phyloP scores from a whole-genome alignment of 257 asterid species.

The Gentiana straminea region DNA sequence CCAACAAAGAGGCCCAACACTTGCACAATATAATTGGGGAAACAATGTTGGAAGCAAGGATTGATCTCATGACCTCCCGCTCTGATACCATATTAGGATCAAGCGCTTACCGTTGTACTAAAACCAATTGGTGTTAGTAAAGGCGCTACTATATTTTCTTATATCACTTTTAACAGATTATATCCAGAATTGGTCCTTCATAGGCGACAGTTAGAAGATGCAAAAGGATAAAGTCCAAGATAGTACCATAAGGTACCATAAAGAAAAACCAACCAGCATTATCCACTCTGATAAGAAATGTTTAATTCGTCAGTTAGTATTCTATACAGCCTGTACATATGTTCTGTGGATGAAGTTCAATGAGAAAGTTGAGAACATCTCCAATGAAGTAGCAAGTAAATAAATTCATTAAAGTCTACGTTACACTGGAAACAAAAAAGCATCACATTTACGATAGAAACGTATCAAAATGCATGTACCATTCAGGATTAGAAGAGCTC shows the following conservation, averaged over 20 bases:
- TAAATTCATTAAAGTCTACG: too few relatives aligned
- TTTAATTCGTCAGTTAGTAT: slow-evolving; percentile 25
- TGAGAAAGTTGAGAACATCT: neutral
- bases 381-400: slow-evolving; percentile 2
- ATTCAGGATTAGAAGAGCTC: too few relatives aligned
- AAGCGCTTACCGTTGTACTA: too few relatives aligned
- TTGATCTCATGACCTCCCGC: too few relatives aligned
- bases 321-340: slow-evolving; percentile 4
- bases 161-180: too few relatives aligned
- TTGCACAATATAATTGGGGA: too few relatives aligned
- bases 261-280: slow-evolving; percentile 49
- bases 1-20: too few relatives aligned
- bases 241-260: slow-evolving; percentile 43
- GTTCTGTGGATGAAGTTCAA: slow-evolving; percentile 4
- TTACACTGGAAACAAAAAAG: neutral
- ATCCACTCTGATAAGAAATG: slow-evolving; percentile 48
- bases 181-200: slow-evolving; percentile 29
- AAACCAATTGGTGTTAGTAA: too few relatives aligned
- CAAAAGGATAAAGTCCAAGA: slow-evolving; percentile 42
- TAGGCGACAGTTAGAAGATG: slow-evolving; percentile 36
- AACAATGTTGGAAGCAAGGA: too few relatives aligned
- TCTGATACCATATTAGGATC: too few relatives aligned
- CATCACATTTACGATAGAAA: neutral
- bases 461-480: too few relatives aligned
- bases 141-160: too few relatives aligned